Percentiles rank a stretch among this genome's conserved stretches.
These are phyloP conservation scores for Mycena sp. DNA, from an alignment of 1,284 basidiomycete genomes.

Conservation along the genomic window DNA sequence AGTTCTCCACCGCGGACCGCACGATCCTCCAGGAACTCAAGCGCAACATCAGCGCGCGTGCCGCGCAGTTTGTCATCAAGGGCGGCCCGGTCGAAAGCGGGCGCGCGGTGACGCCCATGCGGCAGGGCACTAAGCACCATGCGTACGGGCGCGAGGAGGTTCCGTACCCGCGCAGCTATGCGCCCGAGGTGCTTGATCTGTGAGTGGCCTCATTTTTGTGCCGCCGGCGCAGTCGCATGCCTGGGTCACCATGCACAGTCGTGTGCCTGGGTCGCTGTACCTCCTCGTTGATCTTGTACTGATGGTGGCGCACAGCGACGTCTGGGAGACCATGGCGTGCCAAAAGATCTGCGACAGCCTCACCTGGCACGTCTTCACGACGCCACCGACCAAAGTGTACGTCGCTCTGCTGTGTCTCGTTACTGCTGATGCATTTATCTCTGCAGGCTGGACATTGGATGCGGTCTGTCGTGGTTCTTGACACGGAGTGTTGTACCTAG, in stretches of 20 bases:
- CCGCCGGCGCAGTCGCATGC: constrained; percentile 2
- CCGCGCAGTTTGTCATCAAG: constrained; percentile 63
- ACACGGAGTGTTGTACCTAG: not conserved
- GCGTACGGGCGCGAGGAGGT: constrained; percentile 57
- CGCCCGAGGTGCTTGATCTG: constrained; percentile 68
- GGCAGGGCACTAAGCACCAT: constrained; percentile 62
- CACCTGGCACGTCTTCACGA: constrained; percentile 69
- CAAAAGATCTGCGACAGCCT: constrained; percentile 62
- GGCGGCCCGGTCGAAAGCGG: constrained; percentile 41
- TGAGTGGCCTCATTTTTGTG: constrained; percentile 48
- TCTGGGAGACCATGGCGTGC: constrained; percentile 70
- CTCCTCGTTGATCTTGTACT: constrained; percentile 16
- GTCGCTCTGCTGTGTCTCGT: constrained; percentile 35
- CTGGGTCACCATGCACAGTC: not conserved
- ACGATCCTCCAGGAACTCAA: constrained; percentile 65
- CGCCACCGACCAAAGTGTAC: constrained; percentile 68
- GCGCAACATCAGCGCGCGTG: constrained; percentile 58
- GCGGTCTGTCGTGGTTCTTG: constrained; percentile 54
- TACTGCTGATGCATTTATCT: constrained; percentile 3
- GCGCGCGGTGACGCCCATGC: constrained; percentile 25
- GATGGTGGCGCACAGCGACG: constrained; percentile 56
- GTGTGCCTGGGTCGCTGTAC: constrained; percentile 1
- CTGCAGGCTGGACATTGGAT: constrained; percentile 70
- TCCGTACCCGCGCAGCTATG: constrained; percentile 74
- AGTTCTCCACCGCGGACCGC: constrained; percentile 67